phyloP scores from a whole-genome alignment of 2,329 filamentous ascomycete species.

The Talaromyces sp. region DNA sequence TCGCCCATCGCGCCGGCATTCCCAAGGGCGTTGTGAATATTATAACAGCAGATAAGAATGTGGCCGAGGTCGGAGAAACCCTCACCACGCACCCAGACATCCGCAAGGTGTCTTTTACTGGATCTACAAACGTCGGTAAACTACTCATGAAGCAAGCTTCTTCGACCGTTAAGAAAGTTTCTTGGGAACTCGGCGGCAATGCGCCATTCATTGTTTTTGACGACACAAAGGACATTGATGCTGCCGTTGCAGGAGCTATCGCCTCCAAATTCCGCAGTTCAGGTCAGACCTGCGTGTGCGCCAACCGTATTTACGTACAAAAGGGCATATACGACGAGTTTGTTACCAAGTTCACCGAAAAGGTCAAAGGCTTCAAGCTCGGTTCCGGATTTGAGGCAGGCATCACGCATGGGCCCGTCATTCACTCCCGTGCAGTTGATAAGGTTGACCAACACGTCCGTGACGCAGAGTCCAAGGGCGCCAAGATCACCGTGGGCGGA shows the following conservation, averaged over 20 bases:
- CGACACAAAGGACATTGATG: constrained; percentile 75
- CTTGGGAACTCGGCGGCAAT: constrained; percentile 90
- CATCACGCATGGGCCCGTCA: constrained; percentile 46
- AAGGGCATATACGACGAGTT: constrained; percentile 51
- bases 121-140: constrained; percentile 60
- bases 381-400: constrained; percentile 44
- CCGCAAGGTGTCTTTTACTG: constrained; percentile 91
- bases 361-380: constrained; percentile 47
- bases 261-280: constrained; percentile 88
- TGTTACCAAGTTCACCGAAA: constrained; percentile 50
- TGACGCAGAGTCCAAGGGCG: constrained; percentile 74
- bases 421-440: constrained; percentile 73
- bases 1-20: constrained; percentile 80
- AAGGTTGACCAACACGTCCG: constrained; percentile 77
- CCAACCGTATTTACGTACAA: constrained; percentile 54
- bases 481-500: constrained; percentile 68
- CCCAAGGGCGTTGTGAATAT: constrained; percentile 89
- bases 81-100: constrained; percentile 72
- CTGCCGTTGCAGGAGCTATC: constrained; percentile 76
- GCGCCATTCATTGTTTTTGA: constrained; percentile 97
- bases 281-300: constrained; percentile 92
- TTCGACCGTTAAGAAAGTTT: constrained; percentile 76
- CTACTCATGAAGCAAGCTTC: constrained; percentile 89
- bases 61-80: constrained; percentile 67
- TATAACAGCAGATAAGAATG: constrained; percentile 74